These are phyloP conservation scores for Chytridium lagenaria DNA, from an alignment of 371 early-diverging fungal genomes.

Conservation along the genomic window DNA sequence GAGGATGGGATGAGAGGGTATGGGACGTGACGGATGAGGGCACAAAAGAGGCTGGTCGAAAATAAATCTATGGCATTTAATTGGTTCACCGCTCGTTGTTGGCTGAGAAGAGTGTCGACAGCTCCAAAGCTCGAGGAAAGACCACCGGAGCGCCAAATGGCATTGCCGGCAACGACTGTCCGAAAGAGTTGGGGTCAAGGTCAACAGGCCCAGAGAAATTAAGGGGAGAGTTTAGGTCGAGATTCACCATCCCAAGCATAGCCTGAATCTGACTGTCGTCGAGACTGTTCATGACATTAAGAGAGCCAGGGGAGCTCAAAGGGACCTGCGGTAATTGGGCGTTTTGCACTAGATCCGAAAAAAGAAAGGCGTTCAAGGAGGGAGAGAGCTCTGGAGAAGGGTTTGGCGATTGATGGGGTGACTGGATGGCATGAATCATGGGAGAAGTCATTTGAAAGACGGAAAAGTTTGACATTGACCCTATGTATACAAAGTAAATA, in stretches of 20 bases:
- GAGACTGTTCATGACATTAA: not conserved
- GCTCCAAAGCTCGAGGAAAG: not conserved
- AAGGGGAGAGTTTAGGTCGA: not conserved
- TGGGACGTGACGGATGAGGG: too few relatives aligned
- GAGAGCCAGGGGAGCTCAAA: not conserved
- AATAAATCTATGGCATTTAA: too few relatives aligned
- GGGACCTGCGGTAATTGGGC: not conserved
- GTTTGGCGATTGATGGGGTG: slow-evolving; percentile 10
- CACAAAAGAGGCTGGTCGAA: slow-evolving; percentile 1
- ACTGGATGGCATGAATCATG: not conserved
- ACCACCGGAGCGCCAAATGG: not conserved
- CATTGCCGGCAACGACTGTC: not conserved
- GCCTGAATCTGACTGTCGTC: not conserved
- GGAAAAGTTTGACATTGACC: slow-evolving; percentile 10
- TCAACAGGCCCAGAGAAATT: not conserved
- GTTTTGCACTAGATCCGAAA: slow-evolving; percentile 10
- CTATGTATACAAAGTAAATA: not conserved
- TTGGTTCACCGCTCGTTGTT: not conserved
- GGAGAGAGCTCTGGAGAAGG: slow-evolving; percentile 19
- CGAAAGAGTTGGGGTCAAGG: not conserved
- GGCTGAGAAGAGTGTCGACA: not conserved
- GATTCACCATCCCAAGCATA: not conserved
- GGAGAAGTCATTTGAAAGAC: slow-evolving; percentile 3
- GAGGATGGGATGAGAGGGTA: not conserved
- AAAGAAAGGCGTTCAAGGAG: slow-evolving; percentile 5